Conservation (phyloP, 75 land plant genomes). For the Pinus taeda region DNA sequence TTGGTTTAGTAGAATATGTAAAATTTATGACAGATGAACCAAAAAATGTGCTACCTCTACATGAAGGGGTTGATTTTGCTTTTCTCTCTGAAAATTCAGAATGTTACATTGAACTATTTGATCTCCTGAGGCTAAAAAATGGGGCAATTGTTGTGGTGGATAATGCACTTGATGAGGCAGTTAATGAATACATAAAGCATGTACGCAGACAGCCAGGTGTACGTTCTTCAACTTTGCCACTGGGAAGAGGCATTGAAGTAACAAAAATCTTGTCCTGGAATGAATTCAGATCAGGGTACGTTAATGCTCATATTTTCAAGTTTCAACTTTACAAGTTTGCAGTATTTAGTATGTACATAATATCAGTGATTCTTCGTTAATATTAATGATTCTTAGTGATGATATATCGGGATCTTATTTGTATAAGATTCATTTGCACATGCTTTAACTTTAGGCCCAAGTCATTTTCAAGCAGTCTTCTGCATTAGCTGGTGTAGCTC, state of each 20-base stretch:
- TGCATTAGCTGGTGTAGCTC: background rate
- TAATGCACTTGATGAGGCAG: slow-evolving; percentile 39
- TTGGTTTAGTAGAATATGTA: slow-evolving; percentile 33
- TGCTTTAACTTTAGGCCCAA: background rate
- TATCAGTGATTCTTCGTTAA: background rate
- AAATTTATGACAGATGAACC: slow-evolving; percentile 33
- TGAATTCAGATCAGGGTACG: slow-evolving; percentile 37
- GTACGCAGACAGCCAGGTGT: slow-evolving; percentile 41
- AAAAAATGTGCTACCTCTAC: slow-evolving; percentile 17
- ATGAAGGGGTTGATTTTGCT: slow-evolving; percentile 32
- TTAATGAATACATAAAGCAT: slow-evolving; percentile 45
- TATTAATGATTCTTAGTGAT: background rate
- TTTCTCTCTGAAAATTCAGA: slow-evolving; percentile 30
- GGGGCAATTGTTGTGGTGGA: slow-evolving; percentile 44
- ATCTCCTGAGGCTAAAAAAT: slow-evolving; percentile 26
- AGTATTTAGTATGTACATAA: background rate
- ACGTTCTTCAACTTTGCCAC: slow-evolving; percentile 39
- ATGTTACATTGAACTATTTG: slow-evolving; percentile 34
- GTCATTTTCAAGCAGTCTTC: background rate
- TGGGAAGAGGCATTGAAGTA: slow-evolving; percentile 41
- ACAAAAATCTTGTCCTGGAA: slow-evolving; percentile 42
- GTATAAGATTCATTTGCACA: background rate
- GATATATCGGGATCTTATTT: background rate
- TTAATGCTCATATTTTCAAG: slow-evolving; percentile 5
- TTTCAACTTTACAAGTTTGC: slow-evolving; percentile 5